These are phyloP conservation scores for Cystofilobasidium capitatum DNA, from an alignment of 768 basidiomycete genomes.

Conservation along the genomic window DNA sequence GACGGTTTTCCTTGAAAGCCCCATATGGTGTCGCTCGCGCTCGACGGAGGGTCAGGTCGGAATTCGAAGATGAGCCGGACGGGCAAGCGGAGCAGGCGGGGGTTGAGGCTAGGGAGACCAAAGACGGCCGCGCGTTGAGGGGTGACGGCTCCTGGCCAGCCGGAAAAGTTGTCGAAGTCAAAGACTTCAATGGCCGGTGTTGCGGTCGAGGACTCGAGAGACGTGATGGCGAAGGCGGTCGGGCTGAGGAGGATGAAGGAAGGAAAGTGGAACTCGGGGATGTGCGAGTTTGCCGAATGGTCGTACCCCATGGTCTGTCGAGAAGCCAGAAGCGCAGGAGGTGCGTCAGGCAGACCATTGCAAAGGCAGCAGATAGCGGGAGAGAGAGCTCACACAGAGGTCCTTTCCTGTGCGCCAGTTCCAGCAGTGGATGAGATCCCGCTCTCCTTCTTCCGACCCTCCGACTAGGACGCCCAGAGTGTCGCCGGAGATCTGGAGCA, in stretches of 20 bases:
- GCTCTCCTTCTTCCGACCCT: slow-evolving; percentile 8
- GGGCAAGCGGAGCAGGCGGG: neutral
- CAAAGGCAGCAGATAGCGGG: neutral
- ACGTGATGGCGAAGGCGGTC: neutral
- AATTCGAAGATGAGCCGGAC: neutral
- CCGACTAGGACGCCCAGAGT: slow-evolving; percentile 10
- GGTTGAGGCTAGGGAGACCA: neutral
- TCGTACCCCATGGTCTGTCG: neutral
- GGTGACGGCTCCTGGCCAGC: no score
- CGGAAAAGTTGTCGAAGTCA: neutral
- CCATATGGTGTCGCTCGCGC: neutral
- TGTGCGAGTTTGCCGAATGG: neutral
- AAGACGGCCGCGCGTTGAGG: no score
- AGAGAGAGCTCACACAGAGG: slow-evolving; percentile 1
- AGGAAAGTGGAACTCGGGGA: neutral
- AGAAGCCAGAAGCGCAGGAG: neutral
- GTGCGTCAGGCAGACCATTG: neutral
- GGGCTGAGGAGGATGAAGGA: slow-evolving; percentile 18
- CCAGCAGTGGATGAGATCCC: neutral
- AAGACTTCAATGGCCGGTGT: neutral
- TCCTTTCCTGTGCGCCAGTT: neutral
- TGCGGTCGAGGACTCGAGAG: neutral
- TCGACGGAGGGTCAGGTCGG: neutral
- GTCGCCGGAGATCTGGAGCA: slow-evolving; percentile 18
- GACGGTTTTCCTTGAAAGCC: neutral